Evolutionary conservation across 2,329 filamentous ascomycete species (phyloP).

Genomic region (Fusarium gaditjirri): DNA sequence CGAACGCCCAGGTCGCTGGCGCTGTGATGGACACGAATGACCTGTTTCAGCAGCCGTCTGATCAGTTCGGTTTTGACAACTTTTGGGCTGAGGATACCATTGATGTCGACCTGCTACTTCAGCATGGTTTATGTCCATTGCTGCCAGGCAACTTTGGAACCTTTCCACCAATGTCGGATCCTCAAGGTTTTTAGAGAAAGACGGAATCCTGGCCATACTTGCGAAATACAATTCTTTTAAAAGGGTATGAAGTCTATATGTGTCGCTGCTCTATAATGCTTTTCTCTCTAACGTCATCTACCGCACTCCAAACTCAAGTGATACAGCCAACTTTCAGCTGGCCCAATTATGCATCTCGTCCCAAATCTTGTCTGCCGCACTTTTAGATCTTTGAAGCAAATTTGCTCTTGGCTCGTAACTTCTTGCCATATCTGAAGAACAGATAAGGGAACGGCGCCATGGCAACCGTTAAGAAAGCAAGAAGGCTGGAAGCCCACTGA

Average conservation of each 20-base stretch:
- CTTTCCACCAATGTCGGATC: background rate
- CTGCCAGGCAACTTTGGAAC: slow-evolving; percentile 17
- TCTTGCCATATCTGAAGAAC: slow-evolving; percentile 37
- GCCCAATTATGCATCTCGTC: background rate
- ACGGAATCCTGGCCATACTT: accelerated
- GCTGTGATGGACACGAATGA: background rate
- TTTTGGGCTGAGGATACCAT: slow-evolving; percentile 23
- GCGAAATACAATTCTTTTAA: background rate
- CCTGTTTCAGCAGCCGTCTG: background rate
- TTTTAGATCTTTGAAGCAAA: slow-evolving; percentile 16
- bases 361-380: accelerated
- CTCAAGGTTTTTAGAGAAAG: background rate
- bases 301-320: too few species aligned
- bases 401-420: slow-evolving; percentile 26
- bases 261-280: background rate
- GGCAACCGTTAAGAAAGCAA: slow-evolving; percentile 30
- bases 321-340: accelerated
- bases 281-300: accelerated
- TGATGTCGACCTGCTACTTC: slow-evolving; percentile 27
- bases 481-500: slow-evolving; percentile 32
- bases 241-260: background rate
- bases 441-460: slow-evolving; percentile 38
- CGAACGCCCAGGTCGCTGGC: background rate
- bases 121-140: slow-evolving; percentile 20
- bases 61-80: slow-evolving; percentile 4